Percentiles rank a stretch among this genome's conserved stretches.
phyloP scores from a whole-genome alignment of 2,329 filamentous ascomycete genomes.

The Pseudocercospora eumusae region DNA sequence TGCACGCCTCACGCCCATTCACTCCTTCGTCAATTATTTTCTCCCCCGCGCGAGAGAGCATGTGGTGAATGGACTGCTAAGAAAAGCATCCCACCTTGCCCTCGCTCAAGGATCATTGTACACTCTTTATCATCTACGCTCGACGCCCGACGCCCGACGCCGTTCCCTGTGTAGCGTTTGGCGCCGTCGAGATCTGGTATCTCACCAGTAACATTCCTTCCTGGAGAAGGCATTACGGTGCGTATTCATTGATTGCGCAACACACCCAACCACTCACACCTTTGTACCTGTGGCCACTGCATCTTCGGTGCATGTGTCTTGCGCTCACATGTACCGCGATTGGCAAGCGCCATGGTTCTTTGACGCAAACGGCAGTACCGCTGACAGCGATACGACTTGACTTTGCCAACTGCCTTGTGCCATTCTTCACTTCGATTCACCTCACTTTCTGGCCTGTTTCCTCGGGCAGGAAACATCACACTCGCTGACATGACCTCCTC shows the following conservation, averaged over 20 bases:
- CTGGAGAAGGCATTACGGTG: conserved; percentile 39
- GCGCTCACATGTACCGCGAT: conserved; percentile 21
- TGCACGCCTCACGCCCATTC: conserved; percentile 24
- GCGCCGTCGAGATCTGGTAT: conserved; percentile 39
- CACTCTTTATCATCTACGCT: conserved; percentile 27
- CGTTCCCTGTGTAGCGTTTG: conserved; percentile 34
- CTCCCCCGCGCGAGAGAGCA: conserved; percentile 29
- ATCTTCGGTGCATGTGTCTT: conserved; percentile 22
- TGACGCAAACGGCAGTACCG: conserved; percentile 18
- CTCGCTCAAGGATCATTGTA: conserved; percentile 21
- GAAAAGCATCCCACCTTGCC: conserved; percentile 31
- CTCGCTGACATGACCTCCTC: conserved; percentile 32
- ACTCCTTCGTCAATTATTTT: conserved; percentile 17
- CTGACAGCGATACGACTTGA: conserved; percentile 10
- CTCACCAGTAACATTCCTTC: conserved; percentile 38
- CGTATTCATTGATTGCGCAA: conserved; percentile 33
- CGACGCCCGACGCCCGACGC: conserved; percentile 30
- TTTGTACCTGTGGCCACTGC: conserved; percentile 20
- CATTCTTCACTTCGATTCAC: conserved; percentile 6
- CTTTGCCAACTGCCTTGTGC: conserved; percentile 3
- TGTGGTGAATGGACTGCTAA: conserved; percentile 36
- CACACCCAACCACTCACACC: conserved; percentile 19
- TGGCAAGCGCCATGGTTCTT: conserved; percentile 34
- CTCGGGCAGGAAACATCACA: conserved; percentile 6
- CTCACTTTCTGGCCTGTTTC: background rate